Conservation (phyloP, 2,329 filamentous ascomycete genomes). For the Neonectria magnoliae region DNA sequence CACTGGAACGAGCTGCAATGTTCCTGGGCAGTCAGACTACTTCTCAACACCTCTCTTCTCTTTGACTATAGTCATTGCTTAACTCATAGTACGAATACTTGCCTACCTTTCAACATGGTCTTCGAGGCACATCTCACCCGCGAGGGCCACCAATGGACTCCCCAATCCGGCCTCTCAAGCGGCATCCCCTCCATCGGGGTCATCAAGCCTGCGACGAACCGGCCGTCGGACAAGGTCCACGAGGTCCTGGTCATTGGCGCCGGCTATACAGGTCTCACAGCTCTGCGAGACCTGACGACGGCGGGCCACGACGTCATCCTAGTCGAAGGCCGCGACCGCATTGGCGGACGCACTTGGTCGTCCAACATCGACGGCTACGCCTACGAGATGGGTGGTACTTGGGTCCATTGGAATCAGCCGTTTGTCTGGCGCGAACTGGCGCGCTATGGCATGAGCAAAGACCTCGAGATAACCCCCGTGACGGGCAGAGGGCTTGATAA, state of each 20-base stretch:
- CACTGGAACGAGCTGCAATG: not conserved
- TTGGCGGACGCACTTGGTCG: slow-evolving; percentile 59
- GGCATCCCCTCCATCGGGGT: slow-evolving; percentile 23
- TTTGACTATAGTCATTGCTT: not conserved
- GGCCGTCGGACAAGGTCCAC: slow-evolving; percentile 13
- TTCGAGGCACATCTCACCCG: slow-evolving; percentile 5
- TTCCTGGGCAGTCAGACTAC: not conserved
- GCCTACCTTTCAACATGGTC: not conserved
- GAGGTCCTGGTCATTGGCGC: slow-evolving; percentile 27
- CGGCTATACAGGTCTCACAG: slow-evolving; percentile 24
- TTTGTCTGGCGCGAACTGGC: slow-evolving; percentile 28
- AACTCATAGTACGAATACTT: too few relatives aligned
- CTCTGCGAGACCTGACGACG: slow-evolving; percentile 18
- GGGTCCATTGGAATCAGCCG: slow-evolving; percentile 43
- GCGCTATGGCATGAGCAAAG: slow-evolving; percentile 22
- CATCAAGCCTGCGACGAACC: slow-evolving; percentile 17
- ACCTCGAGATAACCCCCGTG: slow-evolving; percentile 22
- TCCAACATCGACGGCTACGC: slow-evolving; percentile 55
- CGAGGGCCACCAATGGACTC: slow-evolving; percentile 26
- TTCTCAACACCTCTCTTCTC: not conserved
- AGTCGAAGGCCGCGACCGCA: slow-evolving; percentile 58
- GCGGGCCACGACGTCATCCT: slow-evolving; percentile 53
- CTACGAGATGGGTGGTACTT: slow-evolving; percentile 61
- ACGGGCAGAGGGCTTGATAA: slow-evolving; percentile 21
- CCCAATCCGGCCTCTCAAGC: slow-evolving; percentile 11